Base-by-base conservation (phyloP, 164 flowering plant genomes). In the Vitis rotundifolia region DNA sequence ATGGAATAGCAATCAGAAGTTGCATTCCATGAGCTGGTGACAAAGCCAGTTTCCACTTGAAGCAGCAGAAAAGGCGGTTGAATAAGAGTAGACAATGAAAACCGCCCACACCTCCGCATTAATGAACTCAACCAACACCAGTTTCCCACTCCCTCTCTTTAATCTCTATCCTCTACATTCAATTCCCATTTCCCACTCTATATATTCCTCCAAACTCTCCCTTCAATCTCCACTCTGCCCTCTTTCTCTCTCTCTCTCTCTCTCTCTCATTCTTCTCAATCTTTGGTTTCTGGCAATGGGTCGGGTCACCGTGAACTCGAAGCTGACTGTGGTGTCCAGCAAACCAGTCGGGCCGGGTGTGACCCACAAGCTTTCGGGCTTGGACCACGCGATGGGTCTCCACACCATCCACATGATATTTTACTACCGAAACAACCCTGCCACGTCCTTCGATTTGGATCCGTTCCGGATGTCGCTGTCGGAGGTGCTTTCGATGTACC, bases 171-270 rank as follows among this genome's bases (percentile, higher is more conserved):
- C 3, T 31, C 44, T 31, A 31, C 44, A 31, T 31, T 31, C 44
- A 31, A 22, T 22, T 22, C 44, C 44, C 44, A 31, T 31, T 31
- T 31, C 90, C 2, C 83, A 87, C 62, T 64, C 89, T 11, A 64
- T 88, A 22, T 22, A 22, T 22, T 22, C 26, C 57, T 86, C 89
- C 22, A 85, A 87, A n/a, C 85, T 90, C 26, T 90, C 91, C 8
- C 64, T 90, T 31, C 44, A 1, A 79, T 86, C 64, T 90, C 90
- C 70, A 84, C 80, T 66, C 65, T 88, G 73, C 87, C 87, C n/a
- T 88, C 95, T 71, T 56, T 90, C 77, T 84, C 90, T 68, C 91
- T 88, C 72, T 85, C 79, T 71, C 69, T 90, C 73, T 63, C 71
- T 53, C 91, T 90, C 15, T 59, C 84, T 60, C 92, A 92, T 48